Conservation (phyloP, 2,329 filamentous ascomycete genomes). For the Pseudocercospora ulei region DNA sequence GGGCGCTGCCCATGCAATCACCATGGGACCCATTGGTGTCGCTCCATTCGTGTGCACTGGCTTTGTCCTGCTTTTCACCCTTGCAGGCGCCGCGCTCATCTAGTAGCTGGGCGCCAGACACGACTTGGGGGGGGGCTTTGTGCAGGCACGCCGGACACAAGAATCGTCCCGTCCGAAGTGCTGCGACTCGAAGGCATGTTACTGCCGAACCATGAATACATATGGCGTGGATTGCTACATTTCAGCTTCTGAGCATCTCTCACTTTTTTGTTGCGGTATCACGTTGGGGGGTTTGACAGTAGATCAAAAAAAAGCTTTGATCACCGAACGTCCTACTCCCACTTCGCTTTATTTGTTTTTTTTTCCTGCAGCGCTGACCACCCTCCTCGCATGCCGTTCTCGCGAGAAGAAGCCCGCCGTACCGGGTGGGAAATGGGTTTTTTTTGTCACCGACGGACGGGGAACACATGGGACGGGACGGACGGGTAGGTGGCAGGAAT, state of each 20-base stretch:
- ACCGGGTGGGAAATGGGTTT: too few relatives aligned
- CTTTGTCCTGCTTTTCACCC: slow-evolving; percentile 44
- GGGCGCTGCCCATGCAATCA: slow-evolving; percentile 37
- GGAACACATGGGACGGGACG: too few relatives aligned
- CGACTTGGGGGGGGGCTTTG: not conserved
- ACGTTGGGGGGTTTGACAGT: slow-evolving; percentile 5
- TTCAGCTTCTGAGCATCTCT: slow-evolving; percentile 2
- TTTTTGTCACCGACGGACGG: too few relatives aligned
- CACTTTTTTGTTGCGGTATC: slow-evolving; percentile 7
- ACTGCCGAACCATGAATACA: slow-evolving; percentile 5
- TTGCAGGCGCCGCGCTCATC: slow-evolving; percentile 45
- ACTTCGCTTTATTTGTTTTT: not conserved
- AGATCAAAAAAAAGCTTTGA: slow-evolving; percentile 5
- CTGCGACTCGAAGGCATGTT: not conserved
- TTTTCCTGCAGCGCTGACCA: too few relatives aligned
- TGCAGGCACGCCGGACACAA: not conserved
- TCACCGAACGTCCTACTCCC: not conserved
- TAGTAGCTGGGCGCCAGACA: slow-evolving; percentile 12
- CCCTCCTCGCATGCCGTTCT: too few relatives aligned
- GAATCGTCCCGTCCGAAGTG: not conserved
- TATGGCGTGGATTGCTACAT: slow-evolving; percentile 2
- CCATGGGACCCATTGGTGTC: slow-evolving; percentile 40
- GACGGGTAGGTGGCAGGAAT: too few relatives aligned
- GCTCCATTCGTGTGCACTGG: slow-evolving; percentile 46
- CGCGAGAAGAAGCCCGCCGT: too few relatives aligned